Base-by-base conservation (phyloP, 495 filamentous ascomycete genomes). In the Penicillium cataractarum region DNA sequence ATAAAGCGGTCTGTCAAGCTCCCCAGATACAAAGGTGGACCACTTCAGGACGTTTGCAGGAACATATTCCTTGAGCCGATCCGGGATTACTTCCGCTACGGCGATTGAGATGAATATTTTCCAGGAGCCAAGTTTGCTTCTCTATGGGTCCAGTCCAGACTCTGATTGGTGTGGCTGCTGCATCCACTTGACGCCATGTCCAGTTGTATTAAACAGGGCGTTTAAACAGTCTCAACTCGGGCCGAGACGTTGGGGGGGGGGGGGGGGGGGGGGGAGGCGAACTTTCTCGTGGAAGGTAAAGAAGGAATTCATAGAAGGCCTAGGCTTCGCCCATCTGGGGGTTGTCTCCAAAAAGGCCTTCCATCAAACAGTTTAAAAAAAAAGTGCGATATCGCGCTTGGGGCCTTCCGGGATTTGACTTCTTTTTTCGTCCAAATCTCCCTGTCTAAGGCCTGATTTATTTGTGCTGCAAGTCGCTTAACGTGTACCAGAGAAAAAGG, bases 121-220 rank as follows among this genome's bases (percentile, higher is more conserved):
- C 53, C 21, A 44, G 21, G 42, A 29, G 10, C 51, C 35, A 31
- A 6, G 54, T 66, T 69, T 74, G 72, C 73, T 74, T 74, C 48
- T 26, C 24, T n/a, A 61, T 33, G n/a, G 21, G 24, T 39, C 49
- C 46, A 56, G 65, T 58, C 65, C 24, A 62, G 57, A 61, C 48
- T 46, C 53, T 62, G 63, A 74, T 74, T 74, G 69, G 67, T 64
- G 58, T 71, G 59, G 60, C 55, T 65, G 61, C 62, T 63, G 65
- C 65, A 61, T 27, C 63, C n/a, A 49, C 24, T 42, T 46, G 9
- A 39, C 24, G 49, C 21, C 44, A 8, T 50, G 50, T 50, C 53
- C 39, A 57, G 35, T 55, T 59, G 58, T 49, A 64, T 61, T 62
- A 68, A 65, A 65, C 55, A 60, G 21, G 44, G 58, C 50, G 55